Base-by-base conservation (phyloP, 228 moss, liverwort and hornwort species). In the Sphagnum fallax region DNA sequence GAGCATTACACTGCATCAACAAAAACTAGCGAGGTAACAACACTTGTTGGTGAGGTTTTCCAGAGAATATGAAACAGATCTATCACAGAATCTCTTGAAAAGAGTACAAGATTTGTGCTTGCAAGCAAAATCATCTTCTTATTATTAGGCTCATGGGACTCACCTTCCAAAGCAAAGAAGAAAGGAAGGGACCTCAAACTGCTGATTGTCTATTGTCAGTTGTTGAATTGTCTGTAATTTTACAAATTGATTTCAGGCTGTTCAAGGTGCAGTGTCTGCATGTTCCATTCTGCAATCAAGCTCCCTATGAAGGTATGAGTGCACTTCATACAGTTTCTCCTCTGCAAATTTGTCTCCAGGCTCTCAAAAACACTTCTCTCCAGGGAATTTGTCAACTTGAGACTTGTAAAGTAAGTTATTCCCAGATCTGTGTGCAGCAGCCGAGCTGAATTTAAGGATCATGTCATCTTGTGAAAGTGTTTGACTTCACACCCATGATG, bases 211-310 rank as follows among this genome's bases (percentile, higher is more conserved):
- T 32, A 32, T 32, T 32, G 32, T 32, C 32, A 1, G 32, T 32
- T 32, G 32, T 32, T 32, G 32, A 1, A 32, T 32, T 32, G 2
- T 32, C 32, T 32, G 32, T 32, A 1, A 32, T 32, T 32, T 32
- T 32, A 32, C 32, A 58, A 47, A 9, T 8, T 59, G 52, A 14
- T 32, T n/a, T 52, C 76, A 80, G 74, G 83, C 52, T 86, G n/a
- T 86, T 86, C 51, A 76, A 80, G 74, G 75, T 86, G 71, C 53
- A 75, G 48, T 83, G 86, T 69, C 71, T 86, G 67, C 86, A 83
- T 70, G 80, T 86, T 57, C 83, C 86, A 61, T 68, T 78, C 14
- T 68, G 64, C 51, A 73, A 86, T 48, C 59, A 50, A 47, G 70
- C 80, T n/a, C 65, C 80, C 49, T 83, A 73, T 69, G 73, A 83